Evolutionary conservation across 371 early-diverging fungal species (phyloP).

Genomic region (Mucor sp.): DNA sequence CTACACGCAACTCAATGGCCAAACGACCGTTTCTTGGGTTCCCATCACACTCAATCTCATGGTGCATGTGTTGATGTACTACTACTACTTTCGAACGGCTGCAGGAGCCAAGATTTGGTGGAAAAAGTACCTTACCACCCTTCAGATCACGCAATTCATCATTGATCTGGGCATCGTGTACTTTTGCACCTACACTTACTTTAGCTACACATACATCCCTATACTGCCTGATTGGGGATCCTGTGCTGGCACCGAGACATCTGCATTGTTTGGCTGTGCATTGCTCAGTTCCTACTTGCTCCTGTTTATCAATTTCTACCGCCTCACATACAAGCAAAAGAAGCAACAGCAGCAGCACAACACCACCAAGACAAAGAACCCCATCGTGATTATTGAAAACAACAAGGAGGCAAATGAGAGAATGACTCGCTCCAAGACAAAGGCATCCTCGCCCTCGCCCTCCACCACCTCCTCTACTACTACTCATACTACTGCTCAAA

Average conservation of each 20-base stretch:
- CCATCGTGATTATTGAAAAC: background rate
- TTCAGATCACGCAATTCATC: slow-evolving; percentile 87
- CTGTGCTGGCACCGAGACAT: slow-evolving; percentile 74
- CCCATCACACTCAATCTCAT: slow-evolving; percentile 77
- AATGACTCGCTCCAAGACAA: background rate
- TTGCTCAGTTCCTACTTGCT: slow-evolving; percentile 79
- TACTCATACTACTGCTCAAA: background rate
- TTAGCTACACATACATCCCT: slow-evolving; percentile 54
- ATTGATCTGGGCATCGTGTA: slow-evolving; percentile 76
- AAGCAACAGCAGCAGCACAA: slow-evolving; percentile 7
- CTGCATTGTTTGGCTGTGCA: slow-evolving; percentile 76
- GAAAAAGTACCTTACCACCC: slow-evolving; percentile 85
- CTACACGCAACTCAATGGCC: slow-evolving; percentile 66
- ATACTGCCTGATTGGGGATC: slow-evolving; percentile 67
- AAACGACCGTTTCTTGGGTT: slow-evolving; percentile 42
- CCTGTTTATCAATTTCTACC: slow-evolving; percentile 84
- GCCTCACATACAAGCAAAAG: slow-evolving; percentile 69
- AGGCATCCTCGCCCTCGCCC: background rate
- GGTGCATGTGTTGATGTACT: slow-evolving; percentile 90
- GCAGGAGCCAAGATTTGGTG: slow-evolving; percentile 83
- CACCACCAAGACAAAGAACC: slow-evolving; percentile 10
- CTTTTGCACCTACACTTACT: slow-evolving; percentile 74
- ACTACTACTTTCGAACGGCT: slow-evolving; percentile 84
- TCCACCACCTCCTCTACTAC: background rate
- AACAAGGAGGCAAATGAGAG: background rate